Conservation (phyloP, 2,329 filamentous ascomycete species). For the Alternaria arbusti region DNA sequence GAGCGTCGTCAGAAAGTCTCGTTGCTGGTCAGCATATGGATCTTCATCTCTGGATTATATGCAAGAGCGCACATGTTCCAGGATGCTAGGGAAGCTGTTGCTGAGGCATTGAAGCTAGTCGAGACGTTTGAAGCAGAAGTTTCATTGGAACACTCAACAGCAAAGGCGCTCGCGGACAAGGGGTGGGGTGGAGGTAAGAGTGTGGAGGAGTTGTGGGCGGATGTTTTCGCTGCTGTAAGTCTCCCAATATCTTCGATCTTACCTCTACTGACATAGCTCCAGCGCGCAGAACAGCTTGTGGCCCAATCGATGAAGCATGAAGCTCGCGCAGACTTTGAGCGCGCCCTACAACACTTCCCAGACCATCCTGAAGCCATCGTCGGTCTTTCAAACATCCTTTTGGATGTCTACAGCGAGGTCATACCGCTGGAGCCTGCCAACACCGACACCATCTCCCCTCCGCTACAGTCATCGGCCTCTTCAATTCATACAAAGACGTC, state of each 20-base stretch:
- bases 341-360: conserved; percentile 77
- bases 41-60: conserved; percentile 89
- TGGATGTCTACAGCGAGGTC: conserved; percentile 79
- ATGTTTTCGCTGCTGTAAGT: conserved; percentile 81
- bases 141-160: conserved; percentile 66
- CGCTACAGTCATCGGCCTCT: conserved; percentile 11
- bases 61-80: conserved; percentile 79
- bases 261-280: conserved; percentile 3
- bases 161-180: conserved; percentile 66
- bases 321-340: conserved; percentile 80
- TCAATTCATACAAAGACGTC: conserved; percentile 5
- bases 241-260: too few species aligned
- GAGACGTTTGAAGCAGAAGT: conserved; percentile 73
- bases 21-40: conserved; percentile 80
- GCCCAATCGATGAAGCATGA: conserved; percentile 68
- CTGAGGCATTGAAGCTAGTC: conserved; percentile 81
- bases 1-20: conserved; percentile 63
- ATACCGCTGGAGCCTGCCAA: conserved; percentile 64
- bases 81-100: conserved; percentile 78
- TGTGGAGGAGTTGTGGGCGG: conserved; percentile 82
- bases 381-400: conserved; percentile 80
- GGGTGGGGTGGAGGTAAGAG: conserved; percentile 83
- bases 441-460: conserved; percentile 19
- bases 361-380: conserved; percentile 83
- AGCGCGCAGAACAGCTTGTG: conserved; percentile 72